A percentile compares a stretch with the other conserved stretches of the same genome.
Conservation (phyloP, 305 asterid species). For the Solanum aculeatissimum region DNA sequence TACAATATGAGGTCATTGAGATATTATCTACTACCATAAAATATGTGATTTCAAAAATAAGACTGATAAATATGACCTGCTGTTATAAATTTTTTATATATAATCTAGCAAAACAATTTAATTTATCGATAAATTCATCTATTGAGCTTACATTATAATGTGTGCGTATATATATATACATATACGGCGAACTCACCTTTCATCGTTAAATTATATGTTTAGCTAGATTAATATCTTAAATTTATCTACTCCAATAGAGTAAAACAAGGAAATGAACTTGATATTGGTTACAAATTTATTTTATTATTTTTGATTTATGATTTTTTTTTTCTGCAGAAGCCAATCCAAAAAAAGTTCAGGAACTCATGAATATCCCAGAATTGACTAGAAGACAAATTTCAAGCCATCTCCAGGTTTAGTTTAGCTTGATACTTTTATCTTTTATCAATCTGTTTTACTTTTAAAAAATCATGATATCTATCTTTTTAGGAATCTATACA, state of each 20-base stretch:
- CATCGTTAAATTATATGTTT: too few relatives aligned
- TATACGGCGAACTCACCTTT: too few relatives aligned
- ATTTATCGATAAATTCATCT: too few relatives aligned
- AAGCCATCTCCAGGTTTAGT: background rate
- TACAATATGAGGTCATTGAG: background rate
- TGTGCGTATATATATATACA: too few relatives aligned
- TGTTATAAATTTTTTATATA: too few relatives aligned
- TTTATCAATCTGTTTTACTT: background rate
- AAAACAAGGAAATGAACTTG: background rate
- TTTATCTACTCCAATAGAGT: background rate
- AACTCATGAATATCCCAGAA: background rate
- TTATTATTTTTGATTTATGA: background rate
- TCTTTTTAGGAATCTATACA: background rate
- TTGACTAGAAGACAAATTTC: background rate
- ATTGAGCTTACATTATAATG: too few relatives aligned
- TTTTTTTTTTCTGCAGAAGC: slow-evolving; percentile 21
- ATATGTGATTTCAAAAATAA: background rate
- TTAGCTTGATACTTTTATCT: background rate
- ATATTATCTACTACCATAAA: background rate
- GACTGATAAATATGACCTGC: background rate
- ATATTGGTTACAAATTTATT: background rate
- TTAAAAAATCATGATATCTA: background rate
- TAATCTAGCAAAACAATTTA: too few relatives aligned
- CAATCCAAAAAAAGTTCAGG: slow-evolving; percentile 45
- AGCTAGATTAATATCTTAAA: too few relatives aligned